A percentile compares a stretch with the other conserved stretches of the same genome.
Conservation (phyloP, 108 stramenopile genomes). For the Aureococcus anophagefferens region DNA sequence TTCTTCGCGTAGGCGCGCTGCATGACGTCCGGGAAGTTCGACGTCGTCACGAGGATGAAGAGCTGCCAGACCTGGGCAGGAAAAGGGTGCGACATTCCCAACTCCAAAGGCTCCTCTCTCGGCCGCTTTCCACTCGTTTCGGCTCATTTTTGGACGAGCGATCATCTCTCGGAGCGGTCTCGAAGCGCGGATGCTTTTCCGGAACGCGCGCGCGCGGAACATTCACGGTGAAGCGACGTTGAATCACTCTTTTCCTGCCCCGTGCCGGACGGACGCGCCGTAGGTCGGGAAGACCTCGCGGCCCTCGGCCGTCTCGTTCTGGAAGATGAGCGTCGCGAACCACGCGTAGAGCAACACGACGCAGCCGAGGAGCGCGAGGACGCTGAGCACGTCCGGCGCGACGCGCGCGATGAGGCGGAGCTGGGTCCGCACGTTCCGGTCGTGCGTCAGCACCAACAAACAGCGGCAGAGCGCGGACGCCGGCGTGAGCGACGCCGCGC, state of each 20-base stretch:
- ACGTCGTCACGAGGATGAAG: too few species aligned
- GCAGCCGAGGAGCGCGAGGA: not conserved
- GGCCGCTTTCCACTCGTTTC: too few species aligned
- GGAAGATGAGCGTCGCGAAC: not conserved
- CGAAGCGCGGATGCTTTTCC: too few species aligned
- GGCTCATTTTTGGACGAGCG: too few species aligned
- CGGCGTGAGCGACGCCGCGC: not conserved
- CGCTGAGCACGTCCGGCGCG: not conserved
- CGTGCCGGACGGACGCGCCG: not conserved
- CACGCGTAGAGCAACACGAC: not conserved
- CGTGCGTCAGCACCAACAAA: not conserved
- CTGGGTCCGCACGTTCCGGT: not conserved
- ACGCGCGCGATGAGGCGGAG: not conserved
- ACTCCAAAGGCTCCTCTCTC: too few species aligned
- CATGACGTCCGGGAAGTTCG: conserved; percentile 16
- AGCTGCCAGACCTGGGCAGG: too few species aligned
- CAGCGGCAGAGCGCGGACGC: not conserved
- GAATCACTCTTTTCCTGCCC: too few species aligned
- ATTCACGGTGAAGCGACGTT: too few species aligned
- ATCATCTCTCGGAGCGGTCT: too few species aligned
- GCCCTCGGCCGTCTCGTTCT: not conserved
- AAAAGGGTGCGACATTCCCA: too few species aligned
- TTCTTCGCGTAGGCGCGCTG: not conserved
- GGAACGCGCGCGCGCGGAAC: too few species aligned
- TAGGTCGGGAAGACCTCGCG: not conserved